Base-by-base conservation (phyloP, 257 asterid species). In the Plantago major region DNA sequence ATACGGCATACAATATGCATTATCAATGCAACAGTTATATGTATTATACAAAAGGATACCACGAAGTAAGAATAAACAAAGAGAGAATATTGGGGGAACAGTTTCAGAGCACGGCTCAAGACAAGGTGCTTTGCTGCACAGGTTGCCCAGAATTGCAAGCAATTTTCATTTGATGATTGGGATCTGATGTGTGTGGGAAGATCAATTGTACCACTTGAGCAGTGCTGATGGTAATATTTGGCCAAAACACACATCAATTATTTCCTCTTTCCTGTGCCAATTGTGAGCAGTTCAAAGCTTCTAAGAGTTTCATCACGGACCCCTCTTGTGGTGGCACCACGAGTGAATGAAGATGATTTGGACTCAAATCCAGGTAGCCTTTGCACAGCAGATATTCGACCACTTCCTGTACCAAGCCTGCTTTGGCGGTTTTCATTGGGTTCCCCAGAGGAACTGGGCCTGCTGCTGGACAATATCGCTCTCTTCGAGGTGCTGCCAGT, bases 201-300 rank as follows among this genome's bases (percentile, higher is more conserved):
- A 33, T 33, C 40, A 33, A 33, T 33, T 33, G 40, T 33, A 33
- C 8, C 3, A 4, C 40, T 30, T 33, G 7, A 33, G 40, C 40
- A 33, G 8, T 33, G 40, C 40, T 5, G 40, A 33, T 33, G 40
- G 40, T 33, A 33, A 33, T 33, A 33, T 33, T 33, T 33, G 6
- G 40, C 8, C 40, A 33, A 33, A 42, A 53, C 58, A 53, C 33
- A 40, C 19, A 53, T 55, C 57, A 40, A 54, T 67, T 64, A 87
- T 76, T 87, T 87, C 80, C 94, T 87, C 66, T 77, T 82, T 45
- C 89, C 94, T 0, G 86, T 48, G 73, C 97, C 95, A 40, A 89
- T 87, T 14, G 91, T 82, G 46, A 89, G 75, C 58, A 86, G 82
- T 77, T 89, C 95, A 37, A 89, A 89, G 86, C 95, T 84, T 63